These are phyloP conservation scores for Helminthosporium solani DNA, from an alignment of 2,329 filamentous ascomycete genomes.

Conservation along the genomic window DNA sequence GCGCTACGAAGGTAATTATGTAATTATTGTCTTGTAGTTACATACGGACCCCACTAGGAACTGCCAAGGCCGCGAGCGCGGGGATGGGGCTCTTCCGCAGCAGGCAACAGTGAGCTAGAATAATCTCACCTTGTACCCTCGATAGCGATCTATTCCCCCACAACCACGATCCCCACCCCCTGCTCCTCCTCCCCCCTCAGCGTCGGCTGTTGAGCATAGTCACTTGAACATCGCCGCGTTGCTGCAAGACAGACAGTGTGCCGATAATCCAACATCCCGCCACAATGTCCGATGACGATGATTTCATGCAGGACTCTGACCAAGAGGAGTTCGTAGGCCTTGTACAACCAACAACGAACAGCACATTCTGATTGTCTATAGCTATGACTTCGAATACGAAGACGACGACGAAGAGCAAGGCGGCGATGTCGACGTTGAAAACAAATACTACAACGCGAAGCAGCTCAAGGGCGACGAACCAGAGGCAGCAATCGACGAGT, in stretches of 20 bases:
- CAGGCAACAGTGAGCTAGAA: background rate
- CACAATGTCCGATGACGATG: slow-evolving; percentile 76
- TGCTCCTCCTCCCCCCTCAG: too few relatives aligned
- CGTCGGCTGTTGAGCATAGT: too few relatives aligned
- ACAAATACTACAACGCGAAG: slow-evolving; percentile 99
- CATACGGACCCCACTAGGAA: too few relatives aligned
- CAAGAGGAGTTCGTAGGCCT: slow-evolving; percentile 68
- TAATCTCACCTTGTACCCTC: background rate
- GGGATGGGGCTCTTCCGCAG: background rate
- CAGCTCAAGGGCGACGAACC: slow-evolving; percentile 88
- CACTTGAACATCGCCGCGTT: too few relatives aligned
- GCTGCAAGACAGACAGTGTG: too few relatives aligned
- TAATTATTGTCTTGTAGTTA: too few relatives aligned
- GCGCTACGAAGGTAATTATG: too few relatives aligned
- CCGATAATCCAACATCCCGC: too few relatives aligned
- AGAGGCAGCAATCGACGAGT: slow-evolving; percentile 86
- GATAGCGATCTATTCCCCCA: background rate
- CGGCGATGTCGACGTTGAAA: slow-evolving; percentile 92
- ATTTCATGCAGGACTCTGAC: slow-evolving; percentile 92
- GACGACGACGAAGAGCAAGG: slow-evolving; percentile 86
- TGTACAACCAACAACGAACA: background rate
- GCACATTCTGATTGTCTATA: slow-evolving; percentile 40
- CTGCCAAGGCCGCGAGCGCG: background rate
- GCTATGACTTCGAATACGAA: slow-evolving; percentile 97
- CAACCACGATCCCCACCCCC: background rate